Conservation (phyloP, 345 rosid species). For the Eucalyptus regnans region DNA sequence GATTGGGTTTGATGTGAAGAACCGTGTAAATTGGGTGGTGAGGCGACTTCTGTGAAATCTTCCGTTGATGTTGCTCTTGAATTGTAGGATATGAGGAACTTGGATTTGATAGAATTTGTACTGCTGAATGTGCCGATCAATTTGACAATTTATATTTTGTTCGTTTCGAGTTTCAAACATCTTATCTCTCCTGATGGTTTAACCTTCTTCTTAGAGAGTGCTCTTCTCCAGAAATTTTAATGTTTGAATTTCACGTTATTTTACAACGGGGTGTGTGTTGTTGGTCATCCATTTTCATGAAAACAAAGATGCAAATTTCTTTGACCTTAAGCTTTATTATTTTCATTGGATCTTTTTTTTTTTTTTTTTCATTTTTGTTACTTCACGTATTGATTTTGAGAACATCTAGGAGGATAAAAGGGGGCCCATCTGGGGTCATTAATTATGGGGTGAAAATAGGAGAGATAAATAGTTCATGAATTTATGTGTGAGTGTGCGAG, state of each 20-base stretch:
- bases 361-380: background rate
- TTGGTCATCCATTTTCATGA: background rate
- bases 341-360: background rate
- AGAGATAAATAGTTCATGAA: background rate
- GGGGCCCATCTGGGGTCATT: background rate
- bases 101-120: background rate
- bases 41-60: background rate
- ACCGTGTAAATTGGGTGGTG: background rate
- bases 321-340: background rate
- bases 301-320: background rate
- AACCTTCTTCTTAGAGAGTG: background rate
- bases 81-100: background rate
- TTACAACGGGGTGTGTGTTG: background rate
- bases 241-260: background rate
- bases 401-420: background rate
- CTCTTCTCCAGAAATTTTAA: background rate
- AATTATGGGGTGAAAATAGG: background rate
- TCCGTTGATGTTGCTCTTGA: background rate
- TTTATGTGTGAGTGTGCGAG: background rate
- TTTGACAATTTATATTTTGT: background rate
- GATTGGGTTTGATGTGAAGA: background rate
- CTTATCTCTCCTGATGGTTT: background rate
- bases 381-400: background rate
- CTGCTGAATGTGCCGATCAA: background rate
- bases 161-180: background rate